phyloP scores from a whole-genome alignment of 1,284 basidiomycete species.

The Apiotrichum montevideense region DNA sequence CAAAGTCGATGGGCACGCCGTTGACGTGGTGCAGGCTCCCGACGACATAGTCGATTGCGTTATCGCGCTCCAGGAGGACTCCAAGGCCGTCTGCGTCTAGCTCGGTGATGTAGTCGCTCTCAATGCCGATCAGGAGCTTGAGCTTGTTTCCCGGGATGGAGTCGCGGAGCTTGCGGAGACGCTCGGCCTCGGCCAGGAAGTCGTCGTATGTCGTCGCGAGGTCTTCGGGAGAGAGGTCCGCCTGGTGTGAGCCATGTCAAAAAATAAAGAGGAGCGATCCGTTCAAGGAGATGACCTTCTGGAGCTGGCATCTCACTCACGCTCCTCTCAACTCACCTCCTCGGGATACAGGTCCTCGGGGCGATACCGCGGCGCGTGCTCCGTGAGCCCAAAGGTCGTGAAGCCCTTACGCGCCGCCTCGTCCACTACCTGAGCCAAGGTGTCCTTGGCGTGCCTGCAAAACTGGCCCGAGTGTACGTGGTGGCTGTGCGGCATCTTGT shows the following conservation, averaged over 20 bases:
- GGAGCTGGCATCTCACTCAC: too few relatives aligned
- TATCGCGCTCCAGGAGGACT: slow-evolving; percentile 50
- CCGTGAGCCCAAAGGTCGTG: slow-evolving; percentile 78
- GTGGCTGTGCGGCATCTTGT: slow-evolving; percentile 73
- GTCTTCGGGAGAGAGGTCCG: slow-evolving; percentile 38
- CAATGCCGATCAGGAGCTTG: slow-evolving; percentile 77
- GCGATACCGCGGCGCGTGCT: slow-evolving; percentile 87
- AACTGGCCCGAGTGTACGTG: slow-evolving; percentile 97
- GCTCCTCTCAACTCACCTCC: slow-evolving; percentile 58
- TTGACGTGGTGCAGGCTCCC: slow-evolving; percentile 91
- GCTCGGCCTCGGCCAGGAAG: slow-evolving; percentile 57
- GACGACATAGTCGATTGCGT: slow-evolving; percentile 78
- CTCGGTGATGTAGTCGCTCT: slow-evolving; percentile 81
- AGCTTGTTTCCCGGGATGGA: slow-evolving; percentile 56
- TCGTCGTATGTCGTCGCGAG: slow-evolving; percentile 25
- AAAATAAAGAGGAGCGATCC: background rate
- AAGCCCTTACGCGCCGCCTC: slow-evolving; percentile 76
- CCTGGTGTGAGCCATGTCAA: slow-evolving; percentile 4
- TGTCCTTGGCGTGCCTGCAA: slow-evolving; percentile 77
- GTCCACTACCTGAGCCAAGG: slow-evolving; percentile 69
- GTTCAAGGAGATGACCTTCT: too few relatives aligned
- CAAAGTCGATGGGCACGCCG: slow-evolving; percentile 88
- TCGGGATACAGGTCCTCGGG: slow-evolving; percentile 83
- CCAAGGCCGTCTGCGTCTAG: slow-evolving; percentile 56
- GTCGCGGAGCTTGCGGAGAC: slow-evolving; percentile 52